Conservation (phyloP, 129 eudicot genomes). For the Tagetes patula region DNA sequence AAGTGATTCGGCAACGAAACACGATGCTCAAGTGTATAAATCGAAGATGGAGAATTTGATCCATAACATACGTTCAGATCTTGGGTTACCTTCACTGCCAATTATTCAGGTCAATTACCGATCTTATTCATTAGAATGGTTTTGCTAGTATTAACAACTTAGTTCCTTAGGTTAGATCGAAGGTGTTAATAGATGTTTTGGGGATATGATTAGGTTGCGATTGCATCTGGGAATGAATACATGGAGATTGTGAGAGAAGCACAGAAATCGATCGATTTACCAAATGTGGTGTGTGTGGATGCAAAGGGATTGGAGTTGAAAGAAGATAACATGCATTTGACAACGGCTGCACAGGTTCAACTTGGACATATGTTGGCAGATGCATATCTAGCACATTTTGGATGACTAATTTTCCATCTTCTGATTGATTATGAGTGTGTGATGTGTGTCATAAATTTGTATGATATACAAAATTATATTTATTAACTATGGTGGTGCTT, state of each 20-base stretch:
- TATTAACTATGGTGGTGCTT: too few relatives aligned
- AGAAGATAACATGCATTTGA: slow-evolving; percentile 70
- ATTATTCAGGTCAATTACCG: slow-evolving; percentile 66
- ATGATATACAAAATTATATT: too few relatives aligned
- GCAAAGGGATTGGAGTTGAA: slow-evolving; percentile 66
- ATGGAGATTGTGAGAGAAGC: slow-evolving; percentile 56
- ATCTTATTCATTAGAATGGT: neutral
- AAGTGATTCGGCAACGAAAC: slow-evolving; percentile 44
- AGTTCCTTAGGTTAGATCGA: neutral
- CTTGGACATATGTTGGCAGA: slow-evolving; percentile 72
- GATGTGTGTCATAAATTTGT: too few relatives aligned
- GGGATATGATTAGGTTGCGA: slow-evolving; percentile 55
- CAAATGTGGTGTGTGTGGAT: slow-evolving; percentile 71
- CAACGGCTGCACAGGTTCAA: slow-evolving; percentile 65
- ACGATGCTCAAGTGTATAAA: slow-evolving; percentile 50
- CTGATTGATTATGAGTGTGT: too few relatives aligned
- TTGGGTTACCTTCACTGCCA: slow-evolving; percentile 62
- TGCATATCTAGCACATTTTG: slow-evolving; percentile 61
- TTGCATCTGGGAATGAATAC: slow-evolving; percentile 63
- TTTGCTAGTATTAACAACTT: too few relatives aligned
- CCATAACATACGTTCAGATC: slow-evolving; percentile 62
- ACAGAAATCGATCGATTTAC: slow-evolving; percentile 58
- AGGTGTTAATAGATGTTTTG: neutral
- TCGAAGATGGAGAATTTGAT: slow-evolving; percentile 63
- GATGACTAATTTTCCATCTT: neutral